Percentiles rank a stretch among this genome's conserved stretches.
phyloP scores from a whole-genome alignment of 2,329 filamentous ascomycete genomes.

The Epichloe sibirici region DNA sequence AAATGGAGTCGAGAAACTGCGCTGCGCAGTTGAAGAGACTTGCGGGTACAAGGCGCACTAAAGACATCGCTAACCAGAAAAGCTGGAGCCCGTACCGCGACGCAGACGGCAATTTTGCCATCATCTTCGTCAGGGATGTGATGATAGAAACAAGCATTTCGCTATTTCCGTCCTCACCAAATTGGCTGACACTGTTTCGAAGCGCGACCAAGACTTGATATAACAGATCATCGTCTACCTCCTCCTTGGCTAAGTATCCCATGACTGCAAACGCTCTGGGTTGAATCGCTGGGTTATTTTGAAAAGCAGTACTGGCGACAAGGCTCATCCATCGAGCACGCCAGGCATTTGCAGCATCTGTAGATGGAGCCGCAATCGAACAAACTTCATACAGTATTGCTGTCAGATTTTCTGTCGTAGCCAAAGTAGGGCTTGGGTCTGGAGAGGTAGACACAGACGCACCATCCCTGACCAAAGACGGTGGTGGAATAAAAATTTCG shows the following conservation, averaged over 20 bases:
- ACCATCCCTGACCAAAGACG: conserved; percentile 35
- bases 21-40: conserved; percentile 54
- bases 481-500: conserved; percentile 42
- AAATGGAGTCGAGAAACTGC: conserved; percentile 50
- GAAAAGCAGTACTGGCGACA: conserved; percentile 59
- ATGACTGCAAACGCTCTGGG: conserved; percentile 58
- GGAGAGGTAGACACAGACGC: conserved; percentile 42
- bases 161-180: conserved; percentile 49
- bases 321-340: conserved; percentile 62
- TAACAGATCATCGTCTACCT: conserved; percentile 58
- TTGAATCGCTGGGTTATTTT: conserved; percentile 60
- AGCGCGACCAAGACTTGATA: conserved; percentile 60
- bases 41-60: conserved; percentile 51
- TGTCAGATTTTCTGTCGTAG: conserved; percentile 49
- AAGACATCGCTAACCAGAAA: conserved; percentile 58
- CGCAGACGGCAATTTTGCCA: conserved; percentile 52
- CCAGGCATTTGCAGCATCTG: conserved; percentile 56
- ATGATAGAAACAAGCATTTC: conserved; percentile 60
- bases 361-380: conserved; percentile 48
- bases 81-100: conserved; percentile 57
- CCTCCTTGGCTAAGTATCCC: conserved; percentile 58
- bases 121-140: conserved; percentile 57
- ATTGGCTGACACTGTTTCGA: conserved; percentile 51
- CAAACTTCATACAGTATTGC: conserved; percentile 52
- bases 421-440: conserved; percentile 38